Evolutionary conservation across 2,329 filamentous ascomycete genomes (phyloP), one percentile per base, ranked within the genome.

Genomic region (Pestalotiopsis sp.): DNA sequence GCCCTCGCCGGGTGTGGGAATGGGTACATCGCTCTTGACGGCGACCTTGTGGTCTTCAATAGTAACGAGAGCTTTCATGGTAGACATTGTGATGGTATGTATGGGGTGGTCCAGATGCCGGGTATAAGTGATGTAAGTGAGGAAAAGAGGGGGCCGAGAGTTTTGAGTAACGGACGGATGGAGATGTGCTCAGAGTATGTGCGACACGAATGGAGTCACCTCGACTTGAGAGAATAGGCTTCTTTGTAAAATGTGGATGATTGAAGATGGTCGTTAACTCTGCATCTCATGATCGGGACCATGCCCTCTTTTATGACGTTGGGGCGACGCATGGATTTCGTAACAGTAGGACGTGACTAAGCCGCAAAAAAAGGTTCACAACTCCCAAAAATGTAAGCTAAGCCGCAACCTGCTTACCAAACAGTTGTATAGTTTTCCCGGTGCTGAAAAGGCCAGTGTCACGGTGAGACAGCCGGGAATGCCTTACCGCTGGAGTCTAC

Each of bases 51-150:
- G 66, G 60, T 70, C 71, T 38, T 73, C 75, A 30, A 70, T 62
- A 0, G 74, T 76, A n/a, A 71, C 85, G 84, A 70, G 81, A 5
- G 78, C 76, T 67, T 73, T 87, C 69, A 76, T 76, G 24, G 66
- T 74, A 3, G 69, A 17, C 65, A 66, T 66, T 38, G 58, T 66
- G 63, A 35, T 20, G 24, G 14, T 35, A 35, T 35, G 30, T 35
- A 35, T 9, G 44, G 14, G 20, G 3, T 52, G 44, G 17, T 22
- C 9, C 1, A 20, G 44, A 52, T n/a, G 44, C 44, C 20, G 40
- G 11, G 13, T 44, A 17, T 13, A 61, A 20, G 58, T 61, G 30
- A 39, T 61, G 58, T 61, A 61, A 61, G 58, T 61, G 58, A 20
- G 24, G 30, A 20, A 20, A 39, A 52, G 14, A 52, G 14, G 44